Conservation (phyloP, 148 eudicot genomes). For the Persicaria tinctoria region DNA sequence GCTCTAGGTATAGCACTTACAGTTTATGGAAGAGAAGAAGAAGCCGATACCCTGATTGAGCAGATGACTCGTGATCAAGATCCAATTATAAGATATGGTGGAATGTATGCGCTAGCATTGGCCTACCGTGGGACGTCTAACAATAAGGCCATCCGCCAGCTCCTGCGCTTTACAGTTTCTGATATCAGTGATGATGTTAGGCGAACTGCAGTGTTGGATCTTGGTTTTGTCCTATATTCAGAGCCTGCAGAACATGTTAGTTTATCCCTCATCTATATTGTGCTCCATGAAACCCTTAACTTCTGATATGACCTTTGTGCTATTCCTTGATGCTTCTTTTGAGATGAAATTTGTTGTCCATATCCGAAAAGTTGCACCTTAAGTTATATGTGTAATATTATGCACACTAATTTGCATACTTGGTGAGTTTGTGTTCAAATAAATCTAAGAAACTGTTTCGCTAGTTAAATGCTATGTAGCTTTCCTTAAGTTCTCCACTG, state of each 20-base stretch:
- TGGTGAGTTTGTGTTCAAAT: too few species aligned
- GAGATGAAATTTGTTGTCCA: too few species aligned
- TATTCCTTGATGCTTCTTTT: too few species aligned
- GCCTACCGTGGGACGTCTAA: constrained; percentile 95
- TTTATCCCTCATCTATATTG: too few species aligned
- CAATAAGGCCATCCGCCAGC: constrained; percentile 96
- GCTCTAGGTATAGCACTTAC: constrained; percentile 95
- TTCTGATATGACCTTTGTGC: too few species aligned
- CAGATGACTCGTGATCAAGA: constrained; percentile 99
- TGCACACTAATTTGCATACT: too few species aligned
- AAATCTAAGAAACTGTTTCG: too few species aligned
- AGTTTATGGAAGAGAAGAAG: constrained; percentile 97
- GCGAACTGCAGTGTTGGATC: constrained; percentile 93
- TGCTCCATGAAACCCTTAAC: too few species aligned
- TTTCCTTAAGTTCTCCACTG: too few species aligned
- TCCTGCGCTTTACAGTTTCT: constrained; percentile 96
- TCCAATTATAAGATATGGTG: constrained; percentile 93
- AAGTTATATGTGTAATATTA: too few species aligned
- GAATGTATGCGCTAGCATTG: constrained; percentile 97
- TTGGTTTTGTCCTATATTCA: constrained; percentile 90
- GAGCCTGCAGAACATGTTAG: constrained; percentile 30
- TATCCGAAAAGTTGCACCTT: too few species aligned
- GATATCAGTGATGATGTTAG: constrained; percentile 98
- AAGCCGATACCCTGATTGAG: constrained; percentile 91
- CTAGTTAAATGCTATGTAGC: too few species aligned